A percentile compares a stretch with the other conserved stretches of the same genome.
Evolutionary conservation across 164 flowering plant species (phyloP).

Genomic region (Berberis thunbergii): DNA sequence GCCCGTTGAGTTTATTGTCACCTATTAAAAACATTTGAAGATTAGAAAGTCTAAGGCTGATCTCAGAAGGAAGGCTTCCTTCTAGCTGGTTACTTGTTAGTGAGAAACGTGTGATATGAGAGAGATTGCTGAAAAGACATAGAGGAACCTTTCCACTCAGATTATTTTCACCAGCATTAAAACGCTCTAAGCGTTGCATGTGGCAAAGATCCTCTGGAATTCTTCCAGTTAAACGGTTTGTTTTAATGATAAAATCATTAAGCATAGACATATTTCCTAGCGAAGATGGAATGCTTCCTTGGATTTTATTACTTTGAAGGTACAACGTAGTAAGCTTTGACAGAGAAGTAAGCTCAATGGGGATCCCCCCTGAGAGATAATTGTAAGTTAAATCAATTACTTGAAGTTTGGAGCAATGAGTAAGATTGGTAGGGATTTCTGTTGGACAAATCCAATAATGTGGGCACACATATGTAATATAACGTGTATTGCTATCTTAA

Average conservation of each 20-base stretch:
- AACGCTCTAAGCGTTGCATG: background rate
- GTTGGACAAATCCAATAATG: no score
- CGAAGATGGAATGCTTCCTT: background rate
- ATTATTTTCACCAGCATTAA: background rate
- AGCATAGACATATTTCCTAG: background rate
- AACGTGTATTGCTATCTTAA: no score
- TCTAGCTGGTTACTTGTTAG: background rate
- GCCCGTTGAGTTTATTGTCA: background rate
- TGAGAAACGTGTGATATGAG: background rate
- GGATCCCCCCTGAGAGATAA: conserved; percentile 17
- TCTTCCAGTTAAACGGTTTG: no score
- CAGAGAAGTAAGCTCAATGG: conserved; percentile 13
- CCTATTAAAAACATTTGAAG: background rate
- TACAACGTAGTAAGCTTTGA: conserved; percentile 6
- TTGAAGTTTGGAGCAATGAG: conserved; percentile 14
- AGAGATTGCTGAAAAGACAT: background rate
- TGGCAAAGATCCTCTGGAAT: no score
- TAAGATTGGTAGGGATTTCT: conserved; percentile 25
- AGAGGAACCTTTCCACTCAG: background rate
- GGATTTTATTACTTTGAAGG: background rate
- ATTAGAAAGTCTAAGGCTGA: background rate
- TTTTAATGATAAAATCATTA: no score
- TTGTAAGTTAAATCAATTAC: conserved; percentile 6
- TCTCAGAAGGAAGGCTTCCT: background rate
- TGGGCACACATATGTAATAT: no score